A percentile compares a stretch with the other conserved stretches of the same genome.
Evolutionary conservation across 2,329 filamentous ascomycete species (phyloP).

Genomic region (Chrysoporthe deuterocubensis): DNA sequence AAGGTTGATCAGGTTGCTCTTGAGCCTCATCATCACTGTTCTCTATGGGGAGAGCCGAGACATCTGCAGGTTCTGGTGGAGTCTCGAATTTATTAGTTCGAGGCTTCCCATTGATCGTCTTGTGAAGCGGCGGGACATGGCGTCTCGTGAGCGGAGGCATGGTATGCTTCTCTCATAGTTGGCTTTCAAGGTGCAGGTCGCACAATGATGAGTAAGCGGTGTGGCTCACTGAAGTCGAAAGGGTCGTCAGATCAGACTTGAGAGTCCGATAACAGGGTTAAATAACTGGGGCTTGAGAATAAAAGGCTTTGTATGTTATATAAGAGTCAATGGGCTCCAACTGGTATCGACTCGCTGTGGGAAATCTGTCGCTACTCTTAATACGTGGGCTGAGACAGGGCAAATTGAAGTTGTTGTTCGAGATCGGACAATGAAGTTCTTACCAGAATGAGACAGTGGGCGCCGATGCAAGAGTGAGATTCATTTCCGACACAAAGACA

Average conservation of each 20-base stretch:
- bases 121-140: conserved; percentile 6
- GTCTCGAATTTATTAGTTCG: conserved; percentile 2
- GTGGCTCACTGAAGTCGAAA: background rate
- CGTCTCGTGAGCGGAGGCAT: conserved; percentile 8
- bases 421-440: background rate
- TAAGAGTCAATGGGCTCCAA: background rate
- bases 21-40: conserved; percentile 35
- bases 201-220: background rate
- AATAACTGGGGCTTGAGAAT: background rate
- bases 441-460: background rate
- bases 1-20: conserved; percentile 1
- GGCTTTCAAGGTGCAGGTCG: background rate
- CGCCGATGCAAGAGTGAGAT: background rate
- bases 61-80: conserved; percentile 31
- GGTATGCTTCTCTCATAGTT: background rate
- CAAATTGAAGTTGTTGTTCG: background rate
- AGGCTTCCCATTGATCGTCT: conserved; percentile 24
- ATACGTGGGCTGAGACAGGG: background rate
- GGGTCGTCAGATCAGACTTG: background rate
- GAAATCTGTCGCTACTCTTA: background rate
- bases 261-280: background rate
- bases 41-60: conserved; percentile 33
- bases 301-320: background rate
- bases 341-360: background rate
- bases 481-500: background rate